Evolutionary conservation across 352 stramenopile genomes (phyloP), one percentile per base, ranked within the genome.

Genomic region (Pelagophyceae sp.): DNA sequence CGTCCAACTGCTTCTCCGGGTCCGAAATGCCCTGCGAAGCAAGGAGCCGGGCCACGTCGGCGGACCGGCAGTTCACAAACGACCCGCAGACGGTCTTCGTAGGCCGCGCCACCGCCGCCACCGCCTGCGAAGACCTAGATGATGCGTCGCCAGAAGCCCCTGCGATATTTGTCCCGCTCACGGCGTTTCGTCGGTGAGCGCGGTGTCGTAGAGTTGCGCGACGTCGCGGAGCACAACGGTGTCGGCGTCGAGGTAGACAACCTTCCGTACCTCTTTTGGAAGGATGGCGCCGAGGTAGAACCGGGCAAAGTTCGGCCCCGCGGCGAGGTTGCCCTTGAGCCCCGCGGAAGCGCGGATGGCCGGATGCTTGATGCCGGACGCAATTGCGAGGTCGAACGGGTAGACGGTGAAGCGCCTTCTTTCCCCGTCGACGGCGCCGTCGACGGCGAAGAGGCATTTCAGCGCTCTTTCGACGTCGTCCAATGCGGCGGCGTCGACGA

Each of bases 241-340:
- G 67, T 74, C 67, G 2, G 67, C 67, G 38, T 74, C 67, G 17
- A 74, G 38, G 67, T 74, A 74, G 17, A 74, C 67, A 37, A 74
- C 67, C 67, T 74, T 74, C 0, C 29, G 35, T 11, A 74, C 67
- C 3, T 11, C 37, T 1, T 33, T 23, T 23, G 67, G 15, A 3
- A 74, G 67, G 17, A 74, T 17, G 1, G 29, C 35, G 15, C 35
- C 27, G 33, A 74, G 38, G 29, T 74, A 74, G 67, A 74, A 74
- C 17, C 67, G 33, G 17, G 67, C 67, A 31, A 74, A 74, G 67
- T 74, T 74, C 35, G 38, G 27, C 2, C 29, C 67, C 38, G 67
- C 33, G 20, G 67, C 33, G 0, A 74, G 27, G 27, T 74, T 74
- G 35, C 33, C 38, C 67, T 74, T 74, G 5, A 17, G 67, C 11